Evolutionary conservation across 2,329 filamentous ascomycete genomes (phyloP).

Genomic region (Hirsutella minnesotensis): DNA sequence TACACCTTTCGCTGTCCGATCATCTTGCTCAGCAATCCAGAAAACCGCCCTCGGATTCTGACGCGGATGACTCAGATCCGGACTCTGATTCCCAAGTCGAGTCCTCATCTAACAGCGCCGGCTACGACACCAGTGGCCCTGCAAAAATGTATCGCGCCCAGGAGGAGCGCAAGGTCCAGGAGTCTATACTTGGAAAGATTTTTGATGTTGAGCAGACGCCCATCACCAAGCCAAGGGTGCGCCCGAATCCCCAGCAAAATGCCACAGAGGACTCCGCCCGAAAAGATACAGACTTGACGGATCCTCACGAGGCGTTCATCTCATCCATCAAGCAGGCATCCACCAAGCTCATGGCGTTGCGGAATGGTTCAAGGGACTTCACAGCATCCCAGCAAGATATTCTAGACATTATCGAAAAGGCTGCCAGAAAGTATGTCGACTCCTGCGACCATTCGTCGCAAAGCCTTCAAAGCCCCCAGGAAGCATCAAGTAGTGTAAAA

Average conservation of each 20-base stretch:
- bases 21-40: conserved; percentile 30
- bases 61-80: conserved; percentile 37
- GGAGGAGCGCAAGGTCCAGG: conserved; percentile 43
- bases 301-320: conserved; percentile 15
- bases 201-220: conserved; percentile 36
- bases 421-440: conserved; percentile 38
- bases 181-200: conserved; percentile 38
- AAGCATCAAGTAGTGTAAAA: neutral
- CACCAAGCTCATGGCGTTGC: conserved; percentile 27
- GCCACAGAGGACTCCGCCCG: conserved; percentile 6
- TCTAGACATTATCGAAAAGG: conserved; percentile 37
- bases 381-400: conserved; percentile 30
- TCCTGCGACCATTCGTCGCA: conserved; percentile 16
- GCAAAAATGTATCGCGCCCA: conserved; percentile 35
- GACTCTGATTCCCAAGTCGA: conserved; percentile 43
- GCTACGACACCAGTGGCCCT: conserved; percentile 26
- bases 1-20: conserved; percentile 48
- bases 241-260: conserved; percentile 11
- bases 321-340: conserved; percentile 27
- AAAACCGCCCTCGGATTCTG: conserved; percentile 23
- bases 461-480: conserved; percentile 4
- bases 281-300: conserved; percentile 10
- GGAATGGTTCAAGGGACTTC: conserved; percentile 24
- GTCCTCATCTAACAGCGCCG: conserved; percentile 18
- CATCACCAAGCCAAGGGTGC: conserved; percentile 18